Evolutionary conservation across 345 rosid species (phyloP).

Genomic region (Clarkia xantiana): DNA sequence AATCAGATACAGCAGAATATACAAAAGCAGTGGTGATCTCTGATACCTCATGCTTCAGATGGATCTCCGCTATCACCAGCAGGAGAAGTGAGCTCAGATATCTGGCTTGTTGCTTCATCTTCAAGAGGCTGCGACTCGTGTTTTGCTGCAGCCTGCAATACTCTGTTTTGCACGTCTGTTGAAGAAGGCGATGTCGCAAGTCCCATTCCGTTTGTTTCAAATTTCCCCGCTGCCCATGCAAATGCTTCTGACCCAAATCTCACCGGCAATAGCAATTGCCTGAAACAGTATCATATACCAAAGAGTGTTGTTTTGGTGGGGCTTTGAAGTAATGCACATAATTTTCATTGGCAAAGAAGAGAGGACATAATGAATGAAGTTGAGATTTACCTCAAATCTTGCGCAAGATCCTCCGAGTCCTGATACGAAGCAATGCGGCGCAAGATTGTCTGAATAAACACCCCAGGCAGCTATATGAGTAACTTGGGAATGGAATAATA

Average conservation of each 20-base stretch:
- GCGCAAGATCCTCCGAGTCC: conserved; percentile 44
- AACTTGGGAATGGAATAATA: not conserved
- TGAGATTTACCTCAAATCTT: conserved; percentile 57
- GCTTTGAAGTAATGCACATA: too few relatives aligned
- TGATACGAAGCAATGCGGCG: conserved; percentile 51
- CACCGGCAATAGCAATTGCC: conserved; percentile 54
- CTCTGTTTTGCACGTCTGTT: conserved; percentile 63
- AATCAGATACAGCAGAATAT: too few relatives aligned
- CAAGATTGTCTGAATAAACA: conserved; percentile 43
- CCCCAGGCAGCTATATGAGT: conserved; percentile 5
- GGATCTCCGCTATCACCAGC: conserved; percentile 30
- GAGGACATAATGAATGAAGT: too few relatives aligned
- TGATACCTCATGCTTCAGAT: conserved; percentile 32
- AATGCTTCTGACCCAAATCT: conserved; percentile 57
- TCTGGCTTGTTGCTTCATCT: conserved; percentile 21
- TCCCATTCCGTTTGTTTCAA: conserved; percentile 69
- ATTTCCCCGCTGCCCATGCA: conserved; percentile 75
- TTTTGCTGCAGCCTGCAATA: conserved; percentile 81
- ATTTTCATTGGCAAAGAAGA: too few relatives aligned
- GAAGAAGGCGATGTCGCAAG: conserved; percentile 94
- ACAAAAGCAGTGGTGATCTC: too few relatives aligned
- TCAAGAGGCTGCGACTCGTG: conserved; percentile 84
- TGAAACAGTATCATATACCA: conserved; percentile 7
- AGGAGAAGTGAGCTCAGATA: conserved; percentile 21
- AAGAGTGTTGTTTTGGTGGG: not conserved